Base-by-base conservation (phyloP, 176 grass and related monocot genomes). In the Musa itinerans region DNA sequence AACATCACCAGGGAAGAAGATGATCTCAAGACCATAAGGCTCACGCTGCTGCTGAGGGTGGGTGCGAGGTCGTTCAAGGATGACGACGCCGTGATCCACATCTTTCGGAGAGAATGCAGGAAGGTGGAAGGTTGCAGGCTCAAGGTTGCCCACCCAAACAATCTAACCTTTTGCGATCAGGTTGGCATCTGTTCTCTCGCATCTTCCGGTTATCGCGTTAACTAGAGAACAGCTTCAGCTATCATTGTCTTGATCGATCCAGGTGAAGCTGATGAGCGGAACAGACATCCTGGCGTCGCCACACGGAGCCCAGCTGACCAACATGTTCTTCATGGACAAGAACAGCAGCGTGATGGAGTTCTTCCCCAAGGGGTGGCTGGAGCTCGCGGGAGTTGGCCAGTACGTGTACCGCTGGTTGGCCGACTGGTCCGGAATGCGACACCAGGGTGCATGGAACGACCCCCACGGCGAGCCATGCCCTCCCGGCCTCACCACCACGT, bases 241-340 rank as follows among this genome's bases (percentile, higher is more conserved):
- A 43, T 43, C 7, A 9, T 14, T 43, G 22, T n/a, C 17, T 2
- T 3, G 15, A n/a, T 76, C 11, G 17, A 51, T 24, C 56, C 55
- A 76, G 74, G 74, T 76, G 55, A 76, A 64, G n/a, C 23, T 76
- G 23, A 62, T 64, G 34, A 76, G 29, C 13, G 74, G 63, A 63
- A 52, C 74, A 2, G 74, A 64, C 19, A 16, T 76, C 19, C 56
- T 64, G 2, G 57, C 16, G 17, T 52, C 74, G 2, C 29, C 74
- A 19, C 74, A 76, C 34, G 74, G 74, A 24, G 74, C 56, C 3
- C 74, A 76, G 34, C 57, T 64, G 57, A 64, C 58, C 2, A 64
- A 76, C 57, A 64, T 76, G 74, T 76, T 76, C 57, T 76, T 76
- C 74, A 76, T 76, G 74, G 74, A 76, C 57, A 76, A 51, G 74